Conservation (phyloP, 169 alveolate genomes). For the Eimeria acervulina region DNA sequence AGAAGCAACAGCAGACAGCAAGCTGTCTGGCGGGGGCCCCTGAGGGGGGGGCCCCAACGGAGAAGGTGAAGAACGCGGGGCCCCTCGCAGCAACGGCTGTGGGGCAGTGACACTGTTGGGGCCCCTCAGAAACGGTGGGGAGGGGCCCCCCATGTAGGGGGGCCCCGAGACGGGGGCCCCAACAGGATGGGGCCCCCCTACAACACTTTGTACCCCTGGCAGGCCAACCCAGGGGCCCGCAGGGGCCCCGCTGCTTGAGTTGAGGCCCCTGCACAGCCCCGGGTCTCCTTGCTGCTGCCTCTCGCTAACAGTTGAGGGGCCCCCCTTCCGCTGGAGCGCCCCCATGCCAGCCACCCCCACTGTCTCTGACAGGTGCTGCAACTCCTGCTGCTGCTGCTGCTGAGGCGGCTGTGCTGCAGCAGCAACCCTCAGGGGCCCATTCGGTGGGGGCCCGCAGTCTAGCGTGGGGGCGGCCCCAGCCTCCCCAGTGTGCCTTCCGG, state of each 20-base stretch:
- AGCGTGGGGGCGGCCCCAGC: background rate
- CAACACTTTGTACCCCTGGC: background rate
- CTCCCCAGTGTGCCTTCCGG: too few species aligned
- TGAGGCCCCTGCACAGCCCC: background rate
- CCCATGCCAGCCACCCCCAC: background rate
- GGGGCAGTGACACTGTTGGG: background rate
- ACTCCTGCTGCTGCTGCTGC: constrained; percentile 22
- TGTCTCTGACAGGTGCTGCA: background rate
- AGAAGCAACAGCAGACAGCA: constrained; percentile 9
- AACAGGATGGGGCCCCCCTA: constrained; percentile 7
- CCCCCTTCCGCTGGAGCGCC: constrained; percentile 40
- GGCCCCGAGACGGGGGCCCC: constrained; percentile 21
- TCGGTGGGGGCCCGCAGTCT: background rate
- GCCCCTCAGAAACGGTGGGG: background rate
- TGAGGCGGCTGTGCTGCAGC: constrained; percentile 35
- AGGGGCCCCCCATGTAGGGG: background rate
- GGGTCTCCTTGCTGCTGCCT: constrained; percentile 32
- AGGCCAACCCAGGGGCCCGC: constrained; percentile 7
- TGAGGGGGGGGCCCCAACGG: background rate
- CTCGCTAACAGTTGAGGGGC: background rate
- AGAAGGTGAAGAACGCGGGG: background rate
- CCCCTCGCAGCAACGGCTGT: background rate
- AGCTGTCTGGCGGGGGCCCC: constrained; percentile 22
- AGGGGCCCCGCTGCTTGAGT: background rate
- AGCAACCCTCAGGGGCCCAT: background rate